Evolutionary conservation across 2,329 filamentous ascomycete genomes (phyloP).

Genomic region (Aspergillus alliaceus): DNA sequence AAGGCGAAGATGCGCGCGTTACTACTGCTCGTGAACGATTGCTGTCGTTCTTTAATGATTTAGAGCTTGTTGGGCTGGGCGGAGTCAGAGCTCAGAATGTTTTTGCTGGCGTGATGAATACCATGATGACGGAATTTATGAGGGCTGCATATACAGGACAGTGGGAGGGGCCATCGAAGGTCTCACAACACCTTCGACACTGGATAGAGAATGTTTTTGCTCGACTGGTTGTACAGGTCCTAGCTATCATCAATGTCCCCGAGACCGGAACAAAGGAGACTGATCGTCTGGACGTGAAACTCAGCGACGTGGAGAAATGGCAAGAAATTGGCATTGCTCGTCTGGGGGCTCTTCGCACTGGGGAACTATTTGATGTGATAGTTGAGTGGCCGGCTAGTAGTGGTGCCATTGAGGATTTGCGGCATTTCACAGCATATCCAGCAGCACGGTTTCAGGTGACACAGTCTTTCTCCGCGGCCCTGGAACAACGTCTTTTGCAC

Average conservation of each 20-base stretch:
- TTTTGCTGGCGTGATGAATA: slow-evolving; percentile 59
- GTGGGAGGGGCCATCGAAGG: slow-evolving; percentile 53
- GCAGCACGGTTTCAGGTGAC: slow-evolving; percentile 57
- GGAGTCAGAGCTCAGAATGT: slow-evolving; percentile 56
- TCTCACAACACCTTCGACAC: slow-evolving; percentile 50
- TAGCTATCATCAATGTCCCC: slow-evolving; percentile 40
- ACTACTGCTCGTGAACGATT: slow-evolving; percentile 34
- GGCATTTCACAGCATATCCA: slow-evolving; percentile 55
- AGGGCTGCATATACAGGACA: slow-evolving; percentile 57
- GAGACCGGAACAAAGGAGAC: slow-evolving; percentile 21
- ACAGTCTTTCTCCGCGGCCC: slow-evolving; percentile 52
- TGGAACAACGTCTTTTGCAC: slow-evolving; percentile 58
- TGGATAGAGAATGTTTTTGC: slow-evolving; percentile 59
- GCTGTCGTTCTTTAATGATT: slow-evolving; percentile 42
- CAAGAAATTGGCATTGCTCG: slow-evolving; percentile 56
- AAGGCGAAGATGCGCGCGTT: slow-evolving; percentile 29
- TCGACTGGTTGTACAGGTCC: slow-evolving; percentile 51
- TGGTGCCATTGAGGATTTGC: slow-evolving; percentile 62
- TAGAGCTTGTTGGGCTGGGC: slow-evolving; percentile 57
- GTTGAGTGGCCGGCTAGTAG: slow-evolving; percentile 60
- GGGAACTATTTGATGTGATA: slow-evolving; percentile 62
- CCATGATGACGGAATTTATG: slow-evolving; percentile 58
- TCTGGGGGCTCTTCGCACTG: slow-evolving; percentile 56
- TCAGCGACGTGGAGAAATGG: slow-evolving; percentile 53
- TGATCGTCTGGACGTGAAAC: slow-evolving; percentile 33